Conservation (phyloP, 345 rosid genomes). For the Melaleuca quinquenervia region DNA sequence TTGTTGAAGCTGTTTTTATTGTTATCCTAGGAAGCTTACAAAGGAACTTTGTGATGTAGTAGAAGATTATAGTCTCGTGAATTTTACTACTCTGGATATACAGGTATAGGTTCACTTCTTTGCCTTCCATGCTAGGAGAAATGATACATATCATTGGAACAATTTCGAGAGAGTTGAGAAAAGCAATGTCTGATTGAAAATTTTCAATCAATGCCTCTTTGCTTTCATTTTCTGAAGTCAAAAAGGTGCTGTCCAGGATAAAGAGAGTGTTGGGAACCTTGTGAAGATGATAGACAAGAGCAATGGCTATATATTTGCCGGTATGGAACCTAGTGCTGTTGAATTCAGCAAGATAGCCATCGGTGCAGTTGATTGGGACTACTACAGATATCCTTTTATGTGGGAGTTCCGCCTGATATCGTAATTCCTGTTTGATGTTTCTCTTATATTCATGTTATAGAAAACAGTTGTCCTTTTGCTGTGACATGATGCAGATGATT, state of each 20-base stretch:
- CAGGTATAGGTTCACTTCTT: slow-evolving; percentile 34
- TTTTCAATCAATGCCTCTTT: neutral
- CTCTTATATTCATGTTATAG: neutral
- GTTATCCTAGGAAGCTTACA: slow-evolving; percentile 63
- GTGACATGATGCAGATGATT: neutral
- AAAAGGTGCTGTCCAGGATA: slow-evolving; percentile 41
- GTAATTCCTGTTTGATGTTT: neutral
- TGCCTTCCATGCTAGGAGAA: neutral
- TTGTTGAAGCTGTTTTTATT: neutral
- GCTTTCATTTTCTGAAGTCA: neutral
- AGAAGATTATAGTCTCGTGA: slow-evolving; percentile 58
- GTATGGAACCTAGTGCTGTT: slow-evolving; percentile 70
- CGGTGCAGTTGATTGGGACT: slow-evolving; percentile 74
- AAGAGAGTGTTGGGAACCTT: slow-evolving; percentile 72
- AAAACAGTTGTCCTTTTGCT: neutral
- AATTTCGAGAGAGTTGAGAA: neutral
- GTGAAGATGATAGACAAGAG: slow-evolving; percentile 77
- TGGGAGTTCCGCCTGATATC: neutral
- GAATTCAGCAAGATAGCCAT: slow-evolving; percentile 91
- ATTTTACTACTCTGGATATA: slow-evolving; percentile 76
- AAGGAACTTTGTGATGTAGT: slow-evolving; percentile 63
- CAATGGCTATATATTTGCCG: slow-evolving; percentile 82
- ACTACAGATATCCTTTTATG: slow-evolving; percentile 77
- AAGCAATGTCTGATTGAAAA: neutral
- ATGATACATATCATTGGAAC: neutral